phyloP scores from a whole-genome alignment of 352 stramenopile species.

The Globisporangium sylvaticum region DNA sequence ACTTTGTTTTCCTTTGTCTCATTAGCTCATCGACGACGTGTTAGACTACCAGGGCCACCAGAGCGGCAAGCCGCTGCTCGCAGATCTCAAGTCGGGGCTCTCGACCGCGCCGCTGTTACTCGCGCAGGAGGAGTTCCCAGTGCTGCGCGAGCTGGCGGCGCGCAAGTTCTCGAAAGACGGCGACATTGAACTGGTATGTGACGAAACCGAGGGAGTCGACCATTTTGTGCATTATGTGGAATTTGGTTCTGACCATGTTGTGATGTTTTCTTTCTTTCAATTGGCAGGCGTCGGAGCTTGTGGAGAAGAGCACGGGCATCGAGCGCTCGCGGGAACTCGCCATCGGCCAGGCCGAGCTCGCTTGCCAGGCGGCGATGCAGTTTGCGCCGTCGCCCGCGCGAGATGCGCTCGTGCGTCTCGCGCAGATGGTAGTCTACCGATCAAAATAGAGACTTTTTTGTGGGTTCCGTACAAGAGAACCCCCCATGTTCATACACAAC shows the following conservation, averaged over 20 bases:
- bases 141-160: conserved; percentile 84
- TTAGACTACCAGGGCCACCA: conserved; percentile 96
- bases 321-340: conserved; percentile 92
- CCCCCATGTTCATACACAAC: not conserved
- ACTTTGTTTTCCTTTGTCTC: not conserved
- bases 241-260: conserved; percentile 1
- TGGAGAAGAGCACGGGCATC: conserved; percentile 91
- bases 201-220: conserved; percentile 10
- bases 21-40: conserved; percentile 95
- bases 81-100: conserved; percentile 94
- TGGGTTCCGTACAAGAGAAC: not conserved
- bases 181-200: conserved; percentile 87
- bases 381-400: conserved; percentile 77
- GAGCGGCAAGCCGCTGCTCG: conserved; percentile 93
- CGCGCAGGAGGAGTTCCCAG: conserved; percentile 91
- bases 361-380: conserved; percentile 90
- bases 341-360: conserved; percentile 94
- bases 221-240: conserved; percentile 17
- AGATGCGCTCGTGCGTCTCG: conserved; percentile 84
- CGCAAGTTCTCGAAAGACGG: conserved; percentile 91
- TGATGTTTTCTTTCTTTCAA: conserved; percentile 9
- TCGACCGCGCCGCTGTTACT: conserved; percentile 97
- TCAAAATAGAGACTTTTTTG: conserved; percentile 67
- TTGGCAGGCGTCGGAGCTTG: conserved; percentile 73
- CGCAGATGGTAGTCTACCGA: conserved; percentile 84